Evolutionary conservation across 108 stramenopile species (phyloP).

Genomic region (Skeletonema costatum): DNA sequence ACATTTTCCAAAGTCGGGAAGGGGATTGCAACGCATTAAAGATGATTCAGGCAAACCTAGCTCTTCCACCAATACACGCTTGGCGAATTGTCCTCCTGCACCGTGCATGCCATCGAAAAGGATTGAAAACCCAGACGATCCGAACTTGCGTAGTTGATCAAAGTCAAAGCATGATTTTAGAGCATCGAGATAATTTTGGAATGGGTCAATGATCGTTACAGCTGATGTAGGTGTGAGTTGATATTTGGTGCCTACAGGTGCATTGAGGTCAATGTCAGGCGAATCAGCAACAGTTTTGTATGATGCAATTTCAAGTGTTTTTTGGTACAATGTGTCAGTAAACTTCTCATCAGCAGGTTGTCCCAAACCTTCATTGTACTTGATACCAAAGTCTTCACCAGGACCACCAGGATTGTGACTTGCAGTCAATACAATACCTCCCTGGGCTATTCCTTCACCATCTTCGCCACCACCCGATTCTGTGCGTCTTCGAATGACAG

Average conservation of each 20-base stretch:
- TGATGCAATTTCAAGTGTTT: constrained; percentile 57
- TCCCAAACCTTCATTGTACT: constrained; percentile 95
- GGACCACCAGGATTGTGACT: constrained; percentile 99
- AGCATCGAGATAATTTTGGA: constrained; percentile 80
- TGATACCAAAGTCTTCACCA: constrained; percentile 97
- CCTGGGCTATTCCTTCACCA: constrained; percentile 76
- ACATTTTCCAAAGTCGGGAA: constrained; percentile 94
- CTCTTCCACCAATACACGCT: constrained; percentile 89
- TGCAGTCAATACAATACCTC: constrained; percentile 96
- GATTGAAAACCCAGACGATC: constrained; percentile 80
- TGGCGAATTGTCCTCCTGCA: constrained; percentile 96
- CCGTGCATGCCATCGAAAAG: constrained; percentile 99
- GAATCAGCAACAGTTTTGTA: constrained; percentile 73
- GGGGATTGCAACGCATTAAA: constrained; percentile 90
- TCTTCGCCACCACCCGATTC: constrained; percentile 27
- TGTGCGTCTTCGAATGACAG: constrained; percentile 78
- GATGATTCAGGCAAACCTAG: constrained; percentile 86
- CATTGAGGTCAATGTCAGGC: constrained; percentile 62
- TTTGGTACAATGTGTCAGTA: constrained; percentile 87
- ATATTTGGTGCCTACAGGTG: constrained; percentile 67
- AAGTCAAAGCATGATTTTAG: constrained; percentile 96
- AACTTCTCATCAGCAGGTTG: constrained; percentile 97
- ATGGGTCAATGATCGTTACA: constrained; percentile 88
- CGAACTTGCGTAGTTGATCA: constrained; percentile 73
- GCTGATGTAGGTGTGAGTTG: constrained; percentile 61